These are phyloP conservation scores for Arachis monticola DNA, from an alignment of 331 rosid genomes.

Conservation along the genomic window DNA sequence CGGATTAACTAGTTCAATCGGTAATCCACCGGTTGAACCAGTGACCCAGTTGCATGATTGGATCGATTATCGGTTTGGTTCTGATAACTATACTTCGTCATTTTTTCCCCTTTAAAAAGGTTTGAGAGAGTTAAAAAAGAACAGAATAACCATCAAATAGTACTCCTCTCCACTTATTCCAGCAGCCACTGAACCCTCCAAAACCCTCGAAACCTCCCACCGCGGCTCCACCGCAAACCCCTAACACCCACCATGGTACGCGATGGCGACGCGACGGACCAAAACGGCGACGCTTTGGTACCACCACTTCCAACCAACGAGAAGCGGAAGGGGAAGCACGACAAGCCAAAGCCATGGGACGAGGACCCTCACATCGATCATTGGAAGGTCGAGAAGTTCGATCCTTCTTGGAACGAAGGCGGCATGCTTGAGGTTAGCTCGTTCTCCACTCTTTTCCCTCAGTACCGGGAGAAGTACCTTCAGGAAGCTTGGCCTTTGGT, in stretches of 20 bases:
- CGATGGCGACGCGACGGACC: neutral
- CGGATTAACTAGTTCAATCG: too few relatives aligned
- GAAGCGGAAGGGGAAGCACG: constrained; percentile 85
- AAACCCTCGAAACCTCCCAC: too few relatives aligned
- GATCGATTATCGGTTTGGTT: too few relatives aligned
- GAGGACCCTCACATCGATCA: constrained; percentile 89
- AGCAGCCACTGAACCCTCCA: too few relatives aligned
- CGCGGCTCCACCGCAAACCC: neutral
- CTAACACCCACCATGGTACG: neutral
- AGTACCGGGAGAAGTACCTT: constrained; percentile 77
- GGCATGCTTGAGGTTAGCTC: constrained; percentile 90
- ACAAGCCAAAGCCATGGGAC: constrained; percentile 97
- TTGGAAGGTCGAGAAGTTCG: constrained; percentile 82
- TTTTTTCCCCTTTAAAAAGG: too few relatives aligned
- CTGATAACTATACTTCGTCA: too few relatives aligned
- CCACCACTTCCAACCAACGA: neutral
- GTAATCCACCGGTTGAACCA: too few relatives aligned
- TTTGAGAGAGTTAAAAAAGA: too few relatives aligned
- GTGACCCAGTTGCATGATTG: too few relatives aligned
- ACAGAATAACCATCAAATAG: too few relatives aligned
- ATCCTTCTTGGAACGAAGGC: constrained; percentile 86
- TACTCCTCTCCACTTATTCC: neutral
- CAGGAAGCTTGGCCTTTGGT: constrained; percentile 79
- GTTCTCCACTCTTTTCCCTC: constrained; percentile 92
- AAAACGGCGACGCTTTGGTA: neutral